Percentiles rank a stretch among this genome's conserved stretches.
Evolutionary conservation across 306 rosid genomes (phyloP).

Genomic region (Fragaria vesca): DNA sequence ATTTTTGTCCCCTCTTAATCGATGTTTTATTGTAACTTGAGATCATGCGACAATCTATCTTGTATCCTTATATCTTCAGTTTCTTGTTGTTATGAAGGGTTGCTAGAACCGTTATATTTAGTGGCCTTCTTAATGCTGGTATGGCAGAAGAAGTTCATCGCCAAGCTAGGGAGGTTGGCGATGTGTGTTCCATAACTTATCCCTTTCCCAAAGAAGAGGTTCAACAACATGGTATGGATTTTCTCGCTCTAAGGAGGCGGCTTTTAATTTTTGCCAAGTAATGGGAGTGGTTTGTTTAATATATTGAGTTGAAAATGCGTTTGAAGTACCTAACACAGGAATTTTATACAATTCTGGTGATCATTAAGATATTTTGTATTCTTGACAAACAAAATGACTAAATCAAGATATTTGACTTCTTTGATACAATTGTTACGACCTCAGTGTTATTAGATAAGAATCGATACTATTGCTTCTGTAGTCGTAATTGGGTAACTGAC

Average conservation of each 20-base stretch:
- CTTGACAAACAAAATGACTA: not conserved
- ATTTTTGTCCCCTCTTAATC: not conserved
- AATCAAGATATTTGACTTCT: not conserved
- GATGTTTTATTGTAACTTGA: not conserved
- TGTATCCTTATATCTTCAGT: constrained; percentile 16
- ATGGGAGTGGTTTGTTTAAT: not conserved
- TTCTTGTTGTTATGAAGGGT: constrained; percentile 53
- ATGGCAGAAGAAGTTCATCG: constrained; percentile 77
- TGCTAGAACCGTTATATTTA: constrained; percentile 86
- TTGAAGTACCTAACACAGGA: not conserved
- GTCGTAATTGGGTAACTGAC: not conserved
- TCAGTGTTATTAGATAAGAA: not conserved
- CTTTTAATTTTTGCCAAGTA: not conserved
- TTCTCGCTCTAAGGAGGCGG: not conserved
- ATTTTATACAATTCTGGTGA: not conserved
- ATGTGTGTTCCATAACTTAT: constrained; percentile 67
- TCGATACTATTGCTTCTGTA: not conserved
- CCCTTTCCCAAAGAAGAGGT: constrained; percentile 80
- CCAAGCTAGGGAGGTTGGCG: constrained; percentile 64
- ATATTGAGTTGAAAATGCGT: not conserved
- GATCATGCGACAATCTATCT: not conserved
- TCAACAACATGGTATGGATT: constrained; percentile 57
- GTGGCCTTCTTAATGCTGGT: constrained; percentile 66
- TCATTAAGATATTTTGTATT: not conserved
- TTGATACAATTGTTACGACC: not conserved